These are phyloP conservation scores for Mucor indicus DNA, from an alignment of 371 early-diverging fungal species.

Conservation along the genomic window DNA sequence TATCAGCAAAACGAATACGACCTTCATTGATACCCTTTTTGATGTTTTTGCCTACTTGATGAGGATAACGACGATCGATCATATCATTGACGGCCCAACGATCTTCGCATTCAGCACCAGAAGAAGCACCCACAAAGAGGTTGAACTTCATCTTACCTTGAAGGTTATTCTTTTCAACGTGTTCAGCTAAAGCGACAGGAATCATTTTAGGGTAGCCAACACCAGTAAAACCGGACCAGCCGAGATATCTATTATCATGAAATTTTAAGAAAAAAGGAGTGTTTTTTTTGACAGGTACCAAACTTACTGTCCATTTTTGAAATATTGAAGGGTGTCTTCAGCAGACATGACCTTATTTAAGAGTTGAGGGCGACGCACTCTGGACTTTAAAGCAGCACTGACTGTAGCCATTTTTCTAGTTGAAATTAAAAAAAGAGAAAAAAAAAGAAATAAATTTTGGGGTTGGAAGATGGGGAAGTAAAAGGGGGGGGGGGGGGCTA, in stretches of 20 bases:
- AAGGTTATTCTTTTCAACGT: conserved; percentile 51
- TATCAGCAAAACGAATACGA: conserved; percentile 56
- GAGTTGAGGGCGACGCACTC: conserved; percentile 49
- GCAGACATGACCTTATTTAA: conserved; percentile 47
- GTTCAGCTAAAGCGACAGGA: conserved; percentile 47
- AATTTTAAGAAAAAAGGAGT: neutral
- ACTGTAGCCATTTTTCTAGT: conserved; percentile 30
- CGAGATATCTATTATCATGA: conserved; percentile 36
- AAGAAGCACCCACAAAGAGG: conserved; percentile 51
- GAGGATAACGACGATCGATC: conserved; percentile 57
- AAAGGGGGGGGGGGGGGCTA: too few relatives aligned
- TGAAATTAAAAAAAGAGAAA: neutral
- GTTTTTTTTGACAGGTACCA: neutral
- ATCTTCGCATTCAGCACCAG: conserved; percentile 51
- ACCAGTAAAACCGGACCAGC: conserved; percentile 55
- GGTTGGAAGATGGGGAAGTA: too few relatives aligned
- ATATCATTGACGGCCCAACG: conserved; percentile 47
- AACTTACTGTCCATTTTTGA: conserved; percentile 50
- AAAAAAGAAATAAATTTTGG: conserved; percentile 5
- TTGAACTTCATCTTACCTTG: conserved; percentile 56
- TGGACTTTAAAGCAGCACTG: conserved; percentile 43
- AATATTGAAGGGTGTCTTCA: conserved; percentile 45
- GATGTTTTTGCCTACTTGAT: conserved; percentile 54
- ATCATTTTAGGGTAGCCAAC: conserved; percentile 57
- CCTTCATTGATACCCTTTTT: conserved; percentile 53